Conservation (phyloP, 495 filamentous ascomycete species). For the Penicillium chermesinum region DNA sequence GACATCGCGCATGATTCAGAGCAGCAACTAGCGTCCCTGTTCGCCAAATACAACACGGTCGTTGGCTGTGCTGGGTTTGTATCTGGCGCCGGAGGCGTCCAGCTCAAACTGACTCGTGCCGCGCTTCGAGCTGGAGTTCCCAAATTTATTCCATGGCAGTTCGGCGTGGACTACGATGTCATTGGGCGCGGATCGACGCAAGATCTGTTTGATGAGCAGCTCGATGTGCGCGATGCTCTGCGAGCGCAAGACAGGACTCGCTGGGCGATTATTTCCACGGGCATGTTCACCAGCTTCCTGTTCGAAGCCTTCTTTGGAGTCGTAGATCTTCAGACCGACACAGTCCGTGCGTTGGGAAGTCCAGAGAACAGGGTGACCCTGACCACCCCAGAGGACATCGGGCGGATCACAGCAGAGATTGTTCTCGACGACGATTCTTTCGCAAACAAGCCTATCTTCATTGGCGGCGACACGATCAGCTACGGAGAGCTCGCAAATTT, state of each 20-base stretch:
- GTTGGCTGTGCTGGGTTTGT: constrained; percentile 53
- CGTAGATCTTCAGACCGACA: constrained; percentile 30
- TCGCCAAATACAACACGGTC: constrained; percentile 45
- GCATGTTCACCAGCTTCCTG: constrained; percentile 62
- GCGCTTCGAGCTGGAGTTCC: constrained; percentile 40
- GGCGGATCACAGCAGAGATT: constrained; percentile 48
- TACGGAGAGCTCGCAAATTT: constrained; percentile 48
- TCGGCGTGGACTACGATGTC: constrained; percentile 58
- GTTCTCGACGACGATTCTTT: constrained; percentile 29
- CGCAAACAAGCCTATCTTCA: constrained; percentile 32
- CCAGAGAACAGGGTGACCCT: constrained; percentile 55
- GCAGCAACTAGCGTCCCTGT: constrained; percentile 36
- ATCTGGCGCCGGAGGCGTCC: constrained; percentile 46
- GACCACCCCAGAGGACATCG: constrained; percentile 55
- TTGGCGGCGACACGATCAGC: constrained; percentile 54
- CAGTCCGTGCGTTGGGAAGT: constrained; percentile 48
- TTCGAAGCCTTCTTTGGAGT: constrained; percentile 55
- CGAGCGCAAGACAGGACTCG: constrained; percentile 38
- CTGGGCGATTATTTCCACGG: constrained; percentile 57
- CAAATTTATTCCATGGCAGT: constrained; percentile 61
- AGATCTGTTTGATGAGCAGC: constrained; percentile 59
- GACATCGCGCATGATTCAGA: constrained; percentile 41
- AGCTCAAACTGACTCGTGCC: constrained; percentile 46
- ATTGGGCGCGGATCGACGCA: constrained; percentile 51
- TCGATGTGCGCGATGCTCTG: constrained; percentile 50